A percentile compares a stretch with the other conserved stretches of the same genome.
These are phyloP conservation scores for Tulasnella calospora DNA, from an alignment of 768 basidiomycete genomes.

Conservation along the genomic window DNA sequence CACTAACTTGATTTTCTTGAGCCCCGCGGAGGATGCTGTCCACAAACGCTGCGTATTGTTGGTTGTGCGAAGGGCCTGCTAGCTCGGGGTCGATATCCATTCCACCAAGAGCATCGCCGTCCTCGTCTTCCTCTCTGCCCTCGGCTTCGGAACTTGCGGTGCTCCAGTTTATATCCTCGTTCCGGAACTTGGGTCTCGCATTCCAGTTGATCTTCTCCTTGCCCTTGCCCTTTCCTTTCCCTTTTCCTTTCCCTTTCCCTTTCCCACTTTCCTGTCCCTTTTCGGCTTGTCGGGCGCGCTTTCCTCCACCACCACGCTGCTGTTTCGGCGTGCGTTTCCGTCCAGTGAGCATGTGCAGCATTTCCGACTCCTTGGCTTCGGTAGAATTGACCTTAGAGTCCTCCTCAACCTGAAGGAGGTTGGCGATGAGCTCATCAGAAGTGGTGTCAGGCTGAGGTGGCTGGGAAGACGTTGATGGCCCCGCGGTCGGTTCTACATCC, in stretches of 20 bases:
- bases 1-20: conserved; percentile 42
- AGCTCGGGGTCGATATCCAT: conserved; percentile 57
- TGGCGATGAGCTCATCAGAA: not conserved
- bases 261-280: not conserved
- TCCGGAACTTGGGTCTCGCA: not conserved
- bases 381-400: not conserved
- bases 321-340: not conserved
- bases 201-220: not conserved
- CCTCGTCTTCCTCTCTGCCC: not conserved
- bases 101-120: conserved; percentile 41
- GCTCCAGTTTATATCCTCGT: conserved; percentile 12
- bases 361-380: not conserved
- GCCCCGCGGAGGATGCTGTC: not conserved
- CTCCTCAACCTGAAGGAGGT: not conserved
- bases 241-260: not conserved
- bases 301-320: not conserved
- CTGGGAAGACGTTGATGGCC: not conserved
- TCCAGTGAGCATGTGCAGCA: not conserved
- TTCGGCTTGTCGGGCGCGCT: not conserved
- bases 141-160: not conserved
- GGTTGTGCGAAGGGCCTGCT: not conserved
- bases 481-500: not conserved
- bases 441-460: not conserved
- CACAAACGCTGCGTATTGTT: conserved; percentile 6
- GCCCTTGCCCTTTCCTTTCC: not conserved